A percentile compares a stretch with the other conserved stretches of the same genome.
phyloP scores from a whole-genome alignment of 2,329 filamentous ascomycete genomes.

The Curvularia sp. region DNA sequence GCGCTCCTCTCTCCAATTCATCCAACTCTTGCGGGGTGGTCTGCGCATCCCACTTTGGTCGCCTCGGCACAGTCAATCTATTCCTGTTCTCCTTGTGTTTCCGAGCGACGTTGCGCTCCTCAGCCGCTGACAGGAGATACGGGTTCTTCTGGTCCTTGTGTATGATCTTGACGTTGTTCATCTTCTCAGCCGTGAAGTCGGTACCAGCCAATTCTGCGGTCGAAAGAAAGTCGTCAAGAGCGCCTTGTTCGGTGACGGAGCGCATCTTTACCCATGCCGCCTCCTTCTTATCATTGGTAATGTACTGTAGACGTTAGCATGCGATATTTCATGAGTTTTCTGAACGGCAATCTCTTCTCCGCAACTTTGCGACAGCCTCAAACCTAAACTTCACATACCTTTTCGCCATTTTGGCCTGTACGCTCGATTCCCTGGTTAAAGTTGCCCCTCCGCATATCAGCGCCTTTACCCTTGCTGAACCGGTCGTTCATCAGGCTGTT shows the following conservation, averaged over 20 bases:
- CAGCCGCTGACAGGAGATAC: constrained; percentile 82
- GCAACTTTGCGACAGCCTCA: background rate
- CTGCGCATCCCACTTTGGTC: constrained; percentile 84
- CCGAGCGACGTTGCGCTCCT: constrained; percentile 77
- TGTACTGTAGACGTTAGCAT: constrained; percentile 65
- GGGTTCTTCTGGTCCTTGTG: constrained; percentile 96
- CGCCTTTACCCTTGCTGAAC: constrained; percentile 90
- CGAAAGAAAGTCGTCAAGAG: constrained; percentile 93
- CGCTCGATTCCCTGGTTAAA: constrained; percentile 71
- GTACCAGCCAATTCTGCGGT: constrained; percentile 97
- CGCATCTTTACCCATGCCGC: constrained; percentile 99
- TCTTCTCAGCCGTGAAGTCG: constrained; percentile 98
- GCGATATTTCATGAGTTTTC: constrained; percentile 15
- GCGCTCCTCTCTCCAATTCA: constrained; percentile 75
- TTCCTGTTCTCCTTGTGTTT: constrained; percentile 84
- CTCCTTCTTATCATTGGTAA: constrained; percentile 89
- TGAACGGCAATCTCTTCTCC: background rate
- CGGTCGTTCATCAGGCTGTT: constrained; percentile 99
- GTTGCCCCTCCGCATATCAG: constrained; percentile 77
- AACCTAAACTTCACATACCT: constrained; percentile 53
- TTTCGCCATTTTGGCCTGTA: constrained; percentile 77
- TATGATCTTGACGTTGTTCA: constrained; percentile 99
- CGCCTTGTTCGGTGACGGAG: constrained; percentile 95
- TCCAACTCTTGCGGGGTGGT: constrained; percentile 88
- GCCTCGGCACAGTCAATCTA: constrained; percentile 84